Evolutionary conservation across 441 rosid genomes (phyloP).

Genomic region (Adansonia grandidieri): DNA sequence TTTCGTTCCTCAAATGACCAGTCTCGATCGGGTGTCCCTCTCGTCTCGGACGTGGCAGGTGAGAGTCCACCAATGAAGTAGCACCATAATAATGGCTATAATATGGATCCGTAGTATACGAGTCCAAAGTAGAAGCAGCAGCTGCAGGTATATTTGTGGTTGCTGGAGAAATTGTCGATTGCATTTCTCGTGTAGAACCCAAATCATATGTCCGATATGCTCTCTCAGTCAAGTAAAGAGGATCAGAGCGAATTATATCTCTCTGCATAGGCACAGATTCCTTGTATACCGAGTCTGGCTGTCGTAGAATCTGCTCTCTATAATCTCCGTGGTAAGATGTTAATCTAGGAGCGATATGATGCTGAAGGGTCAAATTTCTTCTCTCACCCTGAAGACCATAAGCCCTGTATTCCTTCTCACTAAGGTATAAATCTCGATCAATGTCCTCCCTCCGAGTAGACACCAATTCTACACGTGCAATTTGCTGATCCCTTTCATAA

Average conservation of each 20-base stretch:
- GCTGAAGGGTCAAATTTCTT: neutral
- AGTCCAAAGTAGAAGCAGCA: neutral
- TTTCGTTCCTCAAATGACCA: constrained; percentile 36
- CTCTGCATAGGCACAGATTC: neutral
- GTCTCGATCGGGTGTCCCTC: constrained; percentile 35
- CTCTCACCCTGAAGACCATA: constrained; percentile 13
- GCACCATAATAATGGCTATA: constrained; percentile 1
- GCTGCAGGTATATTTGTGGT: neutral
- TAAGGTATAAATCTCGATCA: constrained; percentile 4
- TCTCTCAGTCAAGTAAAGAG: neutral
- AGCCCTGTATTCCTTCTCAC: constrained; percentile 10
- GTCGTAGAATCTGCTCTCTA: neutral
- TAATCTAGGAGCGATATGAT: constrained; percentile 4
- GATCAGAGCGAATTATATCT: neutral
- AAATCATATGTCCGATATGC: neutral
- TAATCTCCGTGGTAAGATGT: constrained; percentile 2
- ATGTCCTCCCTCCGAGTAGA: neutral
- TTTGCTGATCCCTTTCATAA: neutral
- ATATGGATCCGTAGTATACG: neutral
- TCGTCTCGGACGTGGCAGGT: neutral
- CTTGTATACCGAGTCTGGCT: neutral
- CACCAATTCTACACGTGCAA: neutral
- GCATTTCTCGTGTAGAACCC: neutral
- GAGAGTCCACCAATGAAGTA: neutral
- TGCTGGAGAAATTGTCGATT: neutral